Evolutionary conservation across 2,329 filamentous ascomycete species (phyloP).

Genomic region (Rugonectria rugulosa): DNA sequence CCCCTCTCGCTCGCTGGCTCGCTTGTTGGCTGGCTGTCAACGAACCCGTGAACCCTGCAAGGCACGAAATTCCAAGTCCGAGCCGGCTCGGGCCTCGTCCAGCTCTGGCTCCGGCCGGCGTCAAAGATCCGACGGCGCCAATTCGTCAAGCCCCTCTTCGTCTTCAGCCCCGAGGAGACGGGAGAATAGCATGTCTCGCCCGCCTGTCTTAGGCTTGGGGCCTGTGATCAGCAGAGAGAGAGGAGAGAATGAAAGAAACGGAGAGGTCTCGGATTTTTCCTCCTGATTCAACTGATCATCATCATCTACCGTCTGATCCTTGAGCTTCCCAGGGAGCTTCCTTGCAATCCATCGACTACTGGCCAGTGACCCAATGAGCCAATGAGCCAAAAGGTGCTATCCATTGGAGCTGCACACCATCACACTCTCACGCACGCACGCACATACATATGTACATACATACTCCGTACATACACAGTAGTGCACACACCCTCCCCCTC

Average conservation of each 20-base stretch:
- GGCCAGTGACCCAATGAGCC: no score
- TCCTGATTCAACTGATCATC: neutral
- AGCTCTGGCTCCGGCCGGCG: conserved; percentile 2
- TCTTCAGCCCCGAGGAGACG: no score
- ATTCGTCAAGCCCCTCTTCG: no score
- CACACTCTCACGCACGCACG: no score
- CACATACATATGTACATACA: no score
- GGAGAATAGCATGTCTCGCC: no score
- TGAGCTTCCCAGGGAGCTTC: conserved; percentile 6
- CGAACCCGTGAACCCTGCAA: conserved; percentile 8
- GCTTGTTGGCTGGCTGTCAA: conserved; percentile 4
- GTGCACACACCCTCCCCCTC: neutral
- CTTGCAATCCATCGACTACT: conserved; percentile 3
- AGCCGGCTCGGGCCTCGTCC: neutral
- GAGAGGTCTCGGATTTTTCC: neutral
- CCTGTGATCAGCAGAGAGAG: no score
- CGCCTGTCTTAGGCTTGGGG: no score
- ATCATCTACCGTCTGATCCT: conserved; percentile 9
- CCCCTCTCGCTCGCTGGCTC: neutral
- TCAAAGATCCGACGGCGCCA: neutral
- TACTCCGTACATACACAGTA: no score
- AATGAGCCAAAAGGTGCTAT: no score
- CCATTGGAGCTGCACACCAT: no score
- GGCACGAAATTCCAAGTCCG: conserved; percentile 1
- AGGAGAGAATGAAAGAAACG: no score